Evolutionary conservation across 164 flowering plant species (phyloP), one percentile per base, ranked within the genome.

Genomic region (Kalanchoe fedtschenkoi): DNA sequence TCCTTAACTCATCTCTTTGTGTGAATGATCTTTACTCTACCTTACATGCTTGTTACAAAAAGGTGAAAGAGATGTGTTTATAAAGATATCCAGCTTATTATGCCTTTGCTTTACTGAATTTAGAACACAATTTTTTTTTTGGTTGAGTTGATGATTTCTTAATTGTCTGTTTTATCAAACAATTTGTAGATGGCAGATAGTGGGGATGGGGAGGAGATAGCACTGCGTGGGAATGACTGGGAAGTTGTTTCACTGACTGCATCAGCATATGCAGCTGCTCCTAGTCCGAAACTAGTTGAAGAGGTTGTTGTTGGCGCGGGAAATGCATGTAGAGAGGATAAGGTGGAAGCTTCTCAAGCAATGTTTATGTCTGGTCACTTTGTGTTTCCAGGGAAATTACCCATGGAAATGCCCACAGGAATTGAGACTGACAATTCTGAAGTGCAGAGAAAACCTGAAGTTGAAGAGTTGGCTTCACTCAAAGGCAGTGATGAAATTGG

Each of bases 241-340:
- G 99, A 93, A 78, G 99, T 93, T 68, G 97, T 93, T 22, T 80
- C 90, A n/a, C 95, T 93, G 16, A 90, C 97, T 42, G 92, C 88
- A 62, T 93, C 99, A 65, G 70, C 92, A 16, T 93, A 90, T 79
- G 95, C 92, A 74, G 96, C 96, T 65, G 77, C 92, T 34, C 96
- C 97, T 69, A 80, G 85, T 73, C 84, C 89, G n/a, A 33, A 65
- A 51, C 72, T 68, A 22, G 59, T 62, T 71, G 81, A 74, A 10
- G 34, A 64, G 63, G 78, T 43, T 67, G 77, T 75, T 65, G 77
- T 76, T 60, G 71, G 58, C 16, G 60, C 69, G 37, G 70, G 60
- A 38, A 56, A 68, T 33, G 34, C 61, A 0, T 34, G 51, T 41
- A 63, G 17, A 39, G 71, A 56, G 19, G 69, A 65, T 61, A 79